Evolutionary conservation across 352 stramenopile genomes (phyloP), one percentile per base, ranked within the genome.

Genomic region (Pythium dissotocum): DNA sequence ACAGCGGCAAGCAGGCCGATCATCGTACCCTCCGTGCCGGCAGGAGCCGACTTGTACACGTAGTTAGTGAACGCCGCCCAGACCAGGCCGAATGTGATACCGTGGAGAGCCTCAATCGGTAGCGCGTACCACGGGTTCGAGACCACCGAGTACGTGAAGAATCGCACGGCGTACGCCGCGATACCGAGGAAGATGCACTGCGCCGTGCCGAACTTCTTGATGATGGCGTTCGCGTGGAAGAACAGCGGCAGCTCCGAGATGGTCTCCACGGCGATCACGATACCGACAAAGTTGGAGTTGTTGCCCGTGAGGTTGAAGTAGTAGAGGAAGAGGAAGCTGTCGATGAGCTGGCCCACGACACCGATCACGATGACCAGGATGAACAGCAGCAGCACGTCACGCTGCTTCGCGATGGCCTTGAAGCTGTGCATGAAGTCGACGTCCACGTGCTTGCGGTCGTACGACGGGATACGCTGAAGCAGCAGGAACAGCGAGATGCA

Each of bases 11-110:
- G 68, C 30, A 90, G 42, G 0, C 82, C 82, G 56, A 93, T 91
- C 82, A 91, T 90, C 30, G 80, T 90, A 36, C 82, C 82, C 69
- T 93, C 73, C 2, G 81, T 91, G 24, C 85, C 81, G 38, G 73
- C 67, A 6, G 82, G 78, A 6, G 85, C 85, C 18, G 81, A 78
- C 58, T 82, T 70, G 68, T 89, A 93, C 1, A 91, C 70, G 72
- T 93, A 93, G 71, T 93, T 88, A 61, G 85, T 91, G 72, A 87
- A 87, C 30, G 83, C 81, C 16, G 85, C 85, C 85, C 85, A 93
- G 21, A 87, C 72, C 32, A 93, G 61, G 2, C 83, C 83, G 61
- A 85, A 93, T 30, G 85, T 91, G 67, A 87, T 73, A 32, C 85
- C 85, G 61, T 93, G 85, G 68, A 91, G 73, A 16, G 69, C 63